A percentile compares a stretch with the other conserved stretches of the same genome.
Evolutionary conservation across 2,329 filamentous ascomycete species (phyloP).

Genomic region (Tolypocladium tropicale): DNA sequence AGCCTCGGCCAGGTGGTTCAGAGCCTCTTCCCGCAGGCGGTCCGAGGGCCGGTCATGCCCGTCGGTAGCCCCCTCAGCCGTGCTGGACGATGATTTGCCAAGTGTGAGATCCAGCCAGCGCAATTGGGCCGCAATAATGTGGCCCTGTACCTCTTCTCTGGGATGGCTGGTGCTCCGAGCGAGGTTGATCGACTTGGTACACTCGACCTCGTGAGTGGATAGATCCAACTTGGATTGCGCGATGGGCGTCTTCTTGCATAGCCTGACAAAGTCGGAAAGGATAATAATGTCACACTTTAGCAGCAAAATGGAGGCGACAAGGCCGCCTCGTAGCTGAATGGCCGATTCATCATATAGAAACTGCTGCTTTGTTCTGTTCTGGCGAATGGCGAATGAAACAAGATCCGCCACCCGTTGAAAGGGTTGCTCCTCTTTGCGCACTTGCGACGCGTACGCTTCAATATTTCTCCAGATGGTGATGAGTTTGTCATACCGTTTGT

Average conservation of each 20-base stretch:
- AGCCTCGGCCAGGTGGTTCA: slow-evolving; percentile 10
- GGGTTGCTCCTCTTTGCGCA: slow-evolving; percentile 36
- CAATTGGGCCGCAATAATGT: slow-evolving; percentile 39
- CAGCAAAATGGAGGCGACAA: slow-evolving; percentile 33
- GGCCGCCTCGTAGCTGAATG: slow-evolving; percentile 22
- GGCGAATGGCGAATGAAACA: slow-evolving; percentile 27
- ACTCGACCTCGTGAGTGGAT: slow-evolving; percentile 23
- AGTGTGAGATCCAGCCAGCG: slow-evolving; percentile 22
- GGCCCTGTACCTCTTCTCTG: slow-evolving; percentile 37
- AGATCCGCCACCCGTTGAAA: slow-evolving; percentile 35
- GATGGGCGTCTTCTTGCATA: slow-evolving; percentile 1
- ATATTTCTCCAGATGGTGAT: slow-evolving; percentile 6
- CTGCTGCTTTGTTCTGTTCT: slow-evolving; percentile 7
- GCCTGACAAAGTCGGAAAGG: slow-evolving; percentile 26
- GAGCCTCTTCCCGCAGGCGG: neutral
- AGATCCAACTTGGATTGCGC: slow-evolving; percentile 14
- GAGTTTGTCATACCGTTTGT: slow-evolving; percentile 3
- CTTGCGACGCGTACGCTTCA: slow-evolving; percentile 10
- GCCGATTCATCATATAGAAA: slow-evolving; percentile 25
- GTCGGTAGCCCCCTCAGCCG: no score
- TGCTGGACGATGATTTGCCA: neutral
- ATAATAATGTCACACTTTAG: slow-evolving; percentile 38
- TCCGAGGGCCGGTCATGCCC: neutral
- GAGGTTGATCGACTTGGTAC: slow-evolving; percentile 25
- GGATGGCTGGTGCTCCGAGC: slow-evolving; percentile 24